These are phyloP conservation scores for Scorias spongiosa DNA, from an alignment of 2,329 filamentous ascomycete genomes.

Conservation along the genomic window DNA sequence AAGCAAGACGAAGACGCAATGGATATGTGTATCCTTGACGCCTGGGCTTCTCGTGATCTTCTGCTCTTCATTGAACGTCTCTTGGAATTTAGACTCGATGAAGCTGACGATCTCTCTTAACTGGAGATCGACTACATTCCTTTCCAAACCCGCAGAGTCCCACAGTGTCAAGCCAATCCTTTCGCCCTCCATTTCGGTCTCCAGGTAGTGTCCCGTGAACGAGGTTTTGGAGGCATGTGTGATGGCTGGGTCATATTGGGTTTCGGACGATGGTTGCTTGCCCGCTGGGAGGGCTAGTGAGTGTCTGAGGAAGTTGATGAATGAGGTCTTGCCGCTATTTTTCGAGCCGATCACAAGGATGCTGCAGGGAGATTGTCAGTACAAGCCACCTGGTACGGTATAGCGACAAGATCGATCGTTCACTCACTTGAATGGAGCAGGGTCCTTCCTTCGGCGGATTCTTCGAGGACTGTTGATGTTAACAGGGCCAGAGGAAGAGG, in stretches of 20 bases:
- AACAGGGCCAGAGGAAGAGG: conserved; percentile 79
- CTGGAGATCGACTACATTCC: conserved; percentile 87
- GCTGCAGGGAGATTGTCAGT: conserved; percentile 31
- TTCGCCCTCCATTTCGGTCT: conserved; percentile 87
- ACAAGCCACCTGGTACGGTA: neutral
- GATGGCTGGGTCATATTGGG: conserved; percentile 15
- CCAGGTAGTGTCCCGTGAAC: conserved; percentile 78
- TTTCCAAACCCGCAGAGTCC: conserved; percentile 92
- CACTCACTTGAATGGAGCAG: conserved; percentile 93
- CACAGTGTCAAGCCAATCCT: conserved; percentile 84
- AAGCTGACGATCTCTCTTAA: conserved; percentile 82
- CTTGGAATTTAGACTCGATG: conserved; percentile 94
- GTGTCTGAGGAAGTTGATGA: conserved; percentile 86
- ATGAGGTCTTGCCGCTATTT: conserved; percentile 85
- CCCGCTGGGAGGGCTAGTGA: conserved; percentile 69
- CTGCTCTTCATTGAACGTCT: conserved; percentile 94
- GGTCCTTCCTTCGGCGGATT: conserved; percentile 88
- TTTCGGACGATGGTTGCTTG: conserved; percentile 41
- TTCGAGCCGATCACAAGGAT: conserved; percentile 80
- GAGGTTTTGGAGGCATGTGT: conserved; percentile 20
- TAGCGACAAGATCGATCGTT: neutral
- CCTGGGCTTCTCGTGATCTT: conserved; percentile 90
- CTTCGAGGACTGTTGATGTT: conserved; percentile 85
- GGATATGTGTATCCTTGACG: conserved; percentile 90
- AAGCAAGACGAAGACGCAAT: conserved; percentile 83